Conservation (phyloP, 768 basidiomycete genomes). For the Lactarius indigo region DNA sequence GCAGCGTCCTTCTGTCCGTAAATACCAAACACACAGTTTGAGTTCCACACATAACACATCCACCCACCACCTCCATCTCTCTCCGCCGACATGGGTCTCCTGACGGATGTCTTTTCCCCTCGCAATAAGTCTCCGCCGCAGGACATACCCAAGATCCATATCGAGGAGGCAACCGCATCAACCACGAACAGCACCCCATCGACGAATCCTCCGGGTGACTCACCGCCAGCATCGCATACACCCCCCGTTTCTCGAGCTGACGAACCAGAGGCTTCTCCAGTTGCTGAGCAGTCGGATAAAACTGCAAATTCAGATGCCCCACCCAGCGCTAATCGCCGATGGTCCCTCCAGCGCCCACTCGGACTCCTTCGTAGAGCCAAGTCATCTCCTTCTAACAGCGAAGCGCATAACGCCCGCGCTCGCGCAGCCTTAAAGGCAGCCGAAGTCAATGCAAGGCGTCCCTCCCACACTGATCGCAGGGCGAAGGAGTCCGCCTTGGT, state of each 20-base stretch:
- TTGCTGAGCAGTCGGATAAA: neutral
- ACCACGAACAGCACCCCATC: neutral
- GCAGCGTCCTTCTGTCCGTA: neutral
- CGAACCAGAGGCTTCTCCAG: neutral
- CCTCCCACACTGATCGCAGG: slow-evolving; percentile 48
- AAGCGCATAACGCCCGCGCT: neutral
- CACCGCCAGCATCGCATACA: neutral
- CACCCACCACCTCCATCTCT: neutral
- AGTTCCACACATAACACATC: neutral
- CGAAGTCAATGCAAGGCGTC: neutral
- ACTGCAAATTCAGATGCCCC: neutral
- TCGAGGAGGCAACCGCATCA: neutral
- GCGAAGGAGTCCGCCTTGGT: slow-evolving; percentile 62
- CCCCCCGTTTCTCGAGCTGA: neutral
- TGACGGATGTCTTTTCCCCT: neutral
- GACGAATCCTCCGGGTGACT: neutral
- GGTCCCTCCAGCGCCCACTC: slow-evolving; percentile 14
- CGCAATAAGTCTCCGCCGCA: slow-evolving; percentile 7
- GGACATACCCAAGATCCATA: neutral
- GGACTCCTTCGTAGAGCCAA: slow-evolving; percentile 8
- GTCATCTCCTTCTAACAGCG: neutral
- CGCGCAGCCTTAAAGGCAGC: neutral
- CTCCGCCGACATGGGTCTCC: slow-evolving; percentile 9
- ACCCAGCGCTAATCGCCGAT: neutral
- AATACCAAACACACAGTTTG: slow-evolving; percentile 4